Evolutionary conservation across 2,329 filamentous ascomycete genomes (phyloP), one percentile per base, ranked within the genome.

Genomic region (Diplocarpon rosae): DNA sequence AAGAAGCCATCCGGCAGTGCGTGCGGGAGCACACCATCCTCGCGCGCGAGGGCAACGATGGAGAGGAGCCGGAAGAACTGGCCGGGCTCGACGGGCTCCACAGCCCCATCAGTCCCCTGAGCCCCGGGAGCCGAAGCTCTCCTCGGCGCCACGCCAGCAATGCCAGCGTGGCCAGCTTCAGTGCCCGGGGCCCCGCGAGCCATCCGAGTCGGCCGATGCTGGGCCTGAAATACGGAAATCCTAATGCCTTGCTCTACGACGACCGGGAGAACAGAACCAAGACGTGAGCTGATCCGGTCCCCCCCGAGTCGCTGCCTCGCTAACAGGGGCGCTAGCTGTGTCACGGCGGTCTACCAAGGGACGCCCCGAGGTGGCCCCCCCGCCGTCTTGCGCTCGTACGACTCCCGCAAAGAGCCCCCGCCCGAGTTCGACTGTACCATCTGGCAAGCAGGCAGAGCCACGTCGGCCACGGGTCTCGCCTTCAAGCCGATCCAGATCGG

Each of bases 371-470:
- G 78, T 32, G 75, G 76, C 6, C 71, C 77, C 1, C 75, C 89
- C 2, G 81, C 81, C 8, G 65, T 96, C 47, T 69, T 98, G 44
- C 82, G 92, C 53, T 96, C 90, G 1, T 98, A 98, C 65, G 90
- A 96, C 62, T 96, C 92, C 13, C 77, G 90, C 57, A 87, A 84
- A 63, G 92, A 96, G 63, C 84, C 89, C 0, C 76, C 88, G 0
- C 85, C 90, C 2, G 89, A 95, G 63, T 90, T 87, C 50, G 85
- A 95, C 59, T 95, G 89, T 65, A 94, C 83, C 37, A 92, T 98
- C 46, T 98, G 92, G 92, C 83, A 98, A 66, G 92, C 92, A 4
- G 92, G 92, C 10, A 79, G 92, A 48, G 92, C 92, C n/a, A 98
- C 92, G 1, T 86, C 77, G 42, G 86, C 92, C 1, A 92, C 90